Base-by-base conservation (phyloP, 2,329 filamentous ascomycete species). In the Alternaria novae-zelandiae region DNA sequence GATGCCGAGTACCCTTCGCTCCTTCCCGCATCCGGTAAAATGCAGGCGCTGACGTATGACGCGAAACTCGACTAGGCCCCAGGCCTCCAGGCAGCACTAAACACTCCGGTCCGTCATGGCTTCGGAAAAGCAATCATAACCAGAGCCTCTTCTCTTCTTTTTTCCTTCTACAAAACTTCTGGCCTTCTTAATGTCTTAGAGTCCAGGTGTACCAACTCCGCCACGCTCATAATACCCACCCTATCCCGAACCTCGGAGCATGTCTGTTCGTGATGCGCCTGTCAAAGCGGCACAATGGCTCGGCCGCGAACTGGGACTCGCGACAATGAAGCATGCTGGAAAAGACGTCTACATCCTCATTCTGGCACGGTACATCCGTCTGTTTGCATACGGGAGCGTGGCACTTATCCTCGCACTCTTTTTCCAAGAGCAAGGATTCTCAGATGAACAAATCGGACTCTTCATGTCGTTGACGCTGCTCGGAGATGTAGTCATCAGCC, bases 391-490 rank as follows among this genome's bases (percentile, higher is more conserved):
- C 58, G 79, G 80, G 20, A 72, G 74, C 9, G 73, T 75, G 4
- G 75, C 77, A 0, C 75, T 82, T 1, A 75, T 82, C 11, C 65
- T 82, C 0, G 80, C 78, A 0, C 67, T 80, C 1, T 80, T 78
- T 61, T 78, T 82, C 49, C 68, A 74, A 59, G 69, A 71, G 12
- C 69, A 80, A 7, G 72, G 72, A 2, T 75, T 80, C 26, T 73
- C 79, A 0, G 80, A 82, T 41, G 70, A 66, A 43, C 70, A 74
- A 10, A 81, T 81, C 49, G 80, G 80, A 0, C 61, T 81, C 4
- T 82, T 82, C 66, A 81, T 81, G 78, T 81, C 80, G 2, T 64
- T 81, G 50, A 82, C 80, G 0, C 63, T 81, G 15, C 68, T 81
- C 2, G 80, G 80, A 3, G 80, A 82, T 62, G 78, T 80, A 0